Conservation (phyloP, 2,329 filamentous ascomycete species). For the Erysiphe pulchra region DNA sequence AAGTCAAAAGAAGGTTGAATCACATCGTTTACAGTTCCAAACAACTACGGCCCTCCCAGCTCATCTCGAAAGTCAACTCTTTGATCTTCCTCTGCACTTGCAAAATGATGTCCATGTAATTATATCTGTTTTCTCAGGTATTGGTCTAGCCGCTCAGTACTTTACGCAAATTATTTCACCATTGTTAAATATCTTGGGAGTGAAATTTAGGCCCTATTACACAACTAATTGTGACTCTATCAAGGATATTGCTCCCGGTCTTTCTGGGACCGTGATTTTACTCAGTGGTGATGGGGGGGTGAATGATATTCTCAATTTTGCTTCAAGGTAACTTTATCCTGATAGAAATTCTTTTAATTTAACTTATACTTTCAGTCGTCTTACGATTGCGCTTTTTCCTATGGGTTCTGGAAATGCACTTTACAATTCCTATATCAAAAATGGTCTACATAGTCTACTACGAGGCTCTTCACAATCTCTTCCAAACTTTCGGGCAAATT, state of each 20-base stretch:
- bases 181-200: conserved; percentile 22
- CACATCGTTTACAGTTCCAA: neutral
- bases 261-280: conserved; percentile 37
- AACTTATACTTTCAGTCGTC: conserved; percentile 2
- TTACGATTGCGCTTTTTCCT: conserved; percentile 21
- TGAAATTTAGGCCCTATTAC: conserved; percentile 27
- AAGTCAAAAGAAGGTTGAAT: neutral
- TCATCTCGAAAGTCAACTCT: conserved; percentile 16
- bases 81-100: conserved; percentile 16
- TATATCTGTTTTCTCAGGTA: conserved; percentile 41
- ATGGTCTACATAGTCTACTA: conserved; percentile 30
- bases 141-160: conserved; percentile 27
- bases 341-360: neutral
- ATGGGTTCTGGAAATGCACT: conserved; percentile 40
- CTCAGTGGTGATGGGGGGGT: conserved; percentile 75
- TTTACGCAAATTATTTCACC: conserved; percentile 29
- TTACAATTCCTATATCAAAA: conserved; percentile 24
- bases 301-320: conserved; percentile 53
- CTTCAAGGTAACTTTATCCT: conserved; percentile 4
- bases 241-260: conserved; percentile 32
- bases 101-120: conserved; percentile 27
- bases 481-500: conserved; percentile 34
- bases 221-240: conserved; percentile 42
- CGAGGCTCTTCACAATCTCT: conserved; percentile 26
- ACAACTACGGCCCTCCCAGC: conserved; percentile 9